phyloP scores from a whole-genome alignment of 768 basidiomycete species.

The Tylopilus intermedius region DNA sequence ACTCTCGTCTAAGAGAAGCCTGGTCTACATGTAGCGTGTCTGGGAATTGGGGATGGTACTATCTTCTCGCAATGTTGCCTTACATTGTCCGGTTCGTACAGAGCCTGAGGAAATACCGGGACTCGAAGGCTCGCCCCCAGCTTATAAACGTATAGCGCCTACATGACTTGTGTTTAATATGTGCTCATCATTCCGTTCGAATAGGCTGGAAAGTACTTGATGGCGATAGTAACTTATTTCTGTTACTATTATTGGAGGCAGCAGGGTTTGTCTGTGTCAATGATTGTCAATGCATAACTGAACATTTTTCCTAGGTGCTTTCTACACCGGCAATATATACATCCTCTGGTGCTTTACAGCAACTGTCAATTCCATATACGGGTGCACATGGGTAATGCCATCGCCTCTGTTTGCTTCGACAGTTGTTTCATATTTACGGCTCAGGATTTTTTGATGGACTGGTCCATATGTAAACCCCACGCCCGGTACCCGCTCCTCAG shows the following conservation, averaged over 20 bases:
- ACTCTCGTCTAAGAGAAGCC: constrained; percentile 38
- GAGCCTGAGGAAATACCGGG: constrained; percentile 79
- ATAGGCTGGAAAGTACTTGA: constrained; percentile 81
- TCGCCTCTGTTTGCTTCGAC: neutral
- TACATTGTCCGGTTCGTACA: constrained; percentile 76
- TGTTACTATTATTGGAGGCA: constrained; percentile 79
- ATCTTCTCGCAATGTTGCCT: constrained; percentile 60
- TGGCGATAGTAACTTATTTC: constrained; percentile 58
- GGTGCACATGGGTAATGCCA: constrained; percentile 64
- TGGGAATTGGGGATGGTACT: constrained; percentile 57
- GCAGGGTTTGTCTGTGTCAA: constrained; percentile 36
- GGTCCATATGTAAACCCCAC: constrained; percentile 70
- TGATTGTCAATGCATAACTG: neutral
- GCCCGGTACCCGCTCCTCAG: constrained; percentile 61
- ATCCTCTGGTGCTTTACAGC: constrained; percentile 66
- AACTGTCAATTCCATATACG: constrained; percentile 63
- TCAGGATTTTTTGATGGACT: constrained; percentile 87
- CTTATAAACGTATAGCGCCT: constrained; percentile 69
- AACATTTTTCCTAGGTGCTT: constrained; percentile 25
- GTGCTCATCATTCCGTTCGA: constrained; percentile 1
- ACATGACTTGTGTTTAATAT: neutral
- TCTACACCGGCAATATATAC: constrained; percentile 47
- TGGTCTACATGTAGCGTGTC: constrained; percentile 40
- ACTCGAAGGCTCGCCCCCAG: constrained; percentile 70
- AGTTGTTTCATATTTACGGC: neutral